Evolutionary conservation across 768 basidiomycete species (phyloP), one percentile per base, ranked within the genome.

Genomic region (Coprinopsis strossmayeri): DNA sequence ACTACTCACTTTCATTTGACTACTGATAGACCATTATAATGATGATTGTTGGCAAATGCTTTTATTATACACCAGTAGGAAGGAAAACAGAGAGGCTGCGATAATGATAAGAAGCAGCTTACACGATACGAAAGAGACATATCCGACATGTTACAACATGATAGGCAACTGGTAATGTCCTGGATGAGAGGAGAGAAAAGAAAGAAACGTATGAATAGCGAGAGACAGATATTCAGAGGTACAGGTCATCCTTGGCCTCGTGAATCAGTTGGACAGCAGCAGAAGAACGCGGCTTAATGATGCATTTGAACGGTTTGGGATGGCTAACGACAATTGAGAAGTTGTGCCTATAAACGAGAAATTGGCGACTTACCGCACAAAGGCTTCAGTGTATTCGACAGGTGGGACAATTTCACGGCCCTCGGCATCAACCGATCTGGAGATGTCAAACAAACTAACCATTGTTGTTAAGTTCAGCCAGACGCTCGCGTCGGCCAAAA

Each of bases 231-330:
- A 5, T 5, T 10, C 9, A 38, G 17, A 9, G 9, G 5, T 5
- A 38, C 23, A 53, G 45, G 47, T 61, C 59, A 11, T 46, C 53
- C 57, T 57, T 62, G 24, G 64, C 58, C 34, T 67, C 57, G 38
- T 59, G 54, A 45, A 70, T 61, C 50, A 69, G 57, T 28, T 48
- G 45, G 11, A 58, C 34, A 20, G 62, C 53, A 46, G 63, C 56
- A 40, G 62, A 59, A 37, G 64, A 69, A 45, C 77, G 74, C 27
- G 76, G 71, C 34, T 59, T 66, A 47, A 80, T 76, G 42, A 57
- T 55, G 53, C 74, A 79, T 30, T 48, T 58, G 60, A 78, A 78
- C 37, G 71, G 72, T 55, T 72, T 71, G 40, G 77, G 76, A 61
- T 79, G 77, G 47, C 78, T 80, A 50, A n/a, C n/a, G n/a, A n/a